Evolutionary conservation across 1,284 basidiomycete species (phyloP).

Genomic region (Ceratobasidium sp.): DNA sequence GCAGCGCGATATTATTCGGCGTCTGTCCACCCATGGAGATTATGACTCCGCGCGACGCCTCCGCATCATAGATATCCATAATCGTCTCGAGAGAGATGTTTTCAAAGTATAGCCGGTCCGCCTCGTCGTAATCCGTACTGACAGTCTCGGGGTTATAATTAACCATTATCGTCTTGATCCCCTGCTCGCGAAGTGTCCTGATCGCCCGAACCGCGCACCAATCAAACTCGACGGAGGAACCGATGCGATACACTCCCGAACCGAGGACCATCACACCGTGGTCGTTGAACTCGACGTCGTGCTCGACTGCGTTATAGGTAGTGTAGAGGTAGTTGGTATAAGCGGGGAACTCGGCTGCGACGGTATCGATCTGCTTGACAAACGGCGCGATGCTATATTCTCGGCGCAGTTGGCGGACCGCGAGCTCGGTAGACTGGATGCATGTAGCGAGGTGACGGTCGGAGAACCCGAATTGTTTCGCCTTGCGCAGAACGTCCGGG

Average conservation of each 20-base stretch:
- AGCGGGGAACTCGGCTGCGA: constrained; percentile 98
- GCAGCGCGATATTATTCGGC: constrained; percentile 97
- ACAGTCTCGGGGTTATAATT: constrained; percentile 99
- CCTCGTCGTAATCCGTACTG: constrained; percentile 99
- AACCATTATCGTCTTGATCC: constrained; percentile 98
- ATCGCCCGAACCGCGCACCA: constrained; percentile 99
- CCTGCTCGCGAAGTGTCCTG: constrained; percentile 91
- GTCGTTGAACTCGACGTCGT: constrained; percentile 91
- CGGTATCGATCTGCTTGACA: constrained; percentile 99
- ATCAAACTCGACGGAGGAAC: constrained; percentile 99
- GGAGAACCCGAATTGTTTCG: constrained; percentile 97
- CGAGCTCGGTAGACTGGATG: constrained; percentile 88
- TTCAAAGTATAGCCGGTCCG: constrained; percentile 98
- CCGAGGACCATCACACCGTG: constrained; percentile 97
- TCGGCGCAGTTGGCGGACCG: constrained; percentile 85
- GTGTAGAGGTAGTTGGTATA: constrained; percentile 99
- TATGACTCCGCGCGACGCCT: constrained; percentile 90
- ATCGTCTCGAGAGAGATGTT: constrained; percentile 98
- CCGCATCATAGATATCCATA: constrained; percentile 95
- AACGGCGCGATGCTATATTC: constrained; percentile 88
- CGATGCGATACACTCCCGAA: constrained; percentile 98
- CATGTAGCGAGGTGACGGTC: constrained; percentile 88
- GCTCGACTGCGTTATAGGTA: constrained; percentile 94
- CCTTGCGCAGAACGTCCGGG: constrained; percentile 75
- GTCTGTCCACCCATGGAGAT: constrained; percentile 99